Conservation (phyloP, 2,329 filamentous ascomycete genomes). For the Botrytis aclada region DNA sequence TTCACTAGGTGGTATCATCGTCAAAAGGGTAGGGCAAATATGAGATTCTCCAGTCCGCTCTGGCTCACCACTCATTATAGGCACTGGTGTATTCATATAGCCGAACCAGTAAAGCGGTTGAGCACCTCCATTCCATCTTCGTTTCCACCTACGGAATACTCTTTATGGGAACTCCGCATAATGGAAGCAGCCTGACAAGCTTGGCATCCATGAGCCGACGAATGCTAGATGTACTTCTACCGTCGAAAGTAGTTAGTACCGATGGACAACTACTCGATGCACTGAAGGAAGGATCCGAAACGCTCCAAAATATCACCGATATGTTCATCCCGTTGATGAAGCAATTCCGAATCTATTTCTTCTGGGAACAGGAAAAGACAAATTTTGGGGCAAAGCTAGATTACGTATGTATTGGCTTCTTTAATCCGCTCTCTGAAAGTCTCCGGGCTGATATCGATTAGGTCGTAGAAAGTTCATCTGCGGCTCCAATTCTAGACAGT, state of each 20-base stretch:
- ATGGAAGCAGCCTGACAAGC: not conserved
- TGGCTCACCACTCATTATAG: no score
- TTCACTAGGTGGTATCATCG: no score
- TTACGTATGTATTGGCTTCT: no score
- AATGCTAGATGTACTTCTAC: not conserved
- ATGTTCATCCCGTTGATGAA: not conserved
- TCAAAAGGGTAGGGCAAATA: no score
- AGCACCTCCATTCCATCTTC: not conserved
- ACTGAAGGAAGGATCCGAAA: not conserved
- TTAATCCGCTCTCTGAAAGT: no score
- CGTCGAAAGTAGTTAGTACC: not conserved
- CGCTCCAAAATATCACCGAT: not conserved
- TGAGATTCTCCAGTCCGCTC: no score
- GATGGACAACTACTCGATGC: not conserved
- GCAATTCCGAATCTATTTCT: conserved; percentile 2
- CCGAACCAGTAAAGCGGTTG: not conserved
- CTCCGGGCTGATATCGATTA: no score
- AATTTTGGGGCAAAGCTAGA: not conserved
- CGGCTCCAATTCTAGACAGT: not conserved
- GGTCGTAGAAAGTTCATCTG: conserved; percentile 1
- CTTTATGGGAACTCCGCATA: not conserved
- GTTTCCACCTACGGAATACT: not conserved
- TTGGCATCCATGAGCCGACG: not conserved
- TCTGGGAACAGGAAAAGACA: not conserved
- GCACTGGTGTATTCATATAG: not conserved